A percentile compares a stretch with the other conserved stretches of the same genome.
phyloP scores from a whole-genome alignment of 805 yeast species.

The Alloascoidea africana region DNA sequence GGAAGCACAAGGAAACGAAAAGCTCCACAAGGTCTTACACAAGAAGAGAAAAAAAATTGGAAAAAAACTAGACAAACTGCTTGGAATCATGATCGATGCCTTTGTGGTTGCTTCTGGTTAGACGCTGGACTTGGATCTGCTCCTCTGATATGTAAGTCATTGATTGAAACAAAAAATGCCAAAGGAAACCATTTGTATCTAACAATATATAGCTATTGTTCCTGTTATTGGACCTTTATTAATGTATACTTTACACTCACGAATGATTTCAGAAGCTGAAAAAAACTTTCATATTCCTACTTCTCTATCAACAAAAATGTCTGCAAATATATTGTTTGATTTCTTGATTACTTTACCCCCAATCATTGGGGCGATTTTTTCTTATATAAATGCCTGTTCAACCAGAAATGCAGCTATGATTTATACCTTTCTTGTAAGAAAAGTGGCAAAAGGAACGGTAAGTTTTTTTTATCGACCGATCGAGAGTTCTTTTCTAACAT shows the following conservation, averaged over 20 bases:
- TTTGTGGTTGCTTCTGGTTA: constrained; percentile 53
- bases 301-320: constrained; percentile 48
- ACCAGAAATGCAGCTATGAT: constrained; percentile 80
- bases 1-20: constrained; percentile 42
- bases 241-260: constrained; percentile 67
- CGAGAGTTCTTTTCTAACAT: too few relatives aligned
- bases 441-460: not conserved
- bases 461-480: too few relatives aligned
- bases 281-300: constrained; percentile 40
- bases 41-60: constrained; percentile 55
- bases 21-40: constrained; percentile 42
- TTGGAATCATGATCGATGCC: constrained; percentile 77
- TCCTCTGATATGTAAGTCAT: constrained; percentile 1
- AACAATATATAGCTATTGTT: constrained; percentile 36
- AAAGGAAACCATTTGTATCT: not conserved
- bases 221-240: constrained; percentile 78
- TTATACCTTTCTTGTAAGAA: constrained; percentile 28
- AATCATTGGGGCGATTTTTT: constrained; percentile 55
- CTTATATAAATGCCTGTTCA: constrained; percentile 77
- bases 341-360: constrained; percentile 68
- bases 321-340: constrained; percentile 64
- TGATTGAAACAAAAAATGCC: not conserved
- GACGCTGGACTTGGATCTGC: not conserved
- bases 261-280: constrained; percentile 48
- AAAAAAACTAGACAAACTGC: constrained; percentile 60